Evolutionary conservation across 2,329 filamentous ascomycete species (phyloP).

Genomic region (Penicillium corylophilum): DNA sequence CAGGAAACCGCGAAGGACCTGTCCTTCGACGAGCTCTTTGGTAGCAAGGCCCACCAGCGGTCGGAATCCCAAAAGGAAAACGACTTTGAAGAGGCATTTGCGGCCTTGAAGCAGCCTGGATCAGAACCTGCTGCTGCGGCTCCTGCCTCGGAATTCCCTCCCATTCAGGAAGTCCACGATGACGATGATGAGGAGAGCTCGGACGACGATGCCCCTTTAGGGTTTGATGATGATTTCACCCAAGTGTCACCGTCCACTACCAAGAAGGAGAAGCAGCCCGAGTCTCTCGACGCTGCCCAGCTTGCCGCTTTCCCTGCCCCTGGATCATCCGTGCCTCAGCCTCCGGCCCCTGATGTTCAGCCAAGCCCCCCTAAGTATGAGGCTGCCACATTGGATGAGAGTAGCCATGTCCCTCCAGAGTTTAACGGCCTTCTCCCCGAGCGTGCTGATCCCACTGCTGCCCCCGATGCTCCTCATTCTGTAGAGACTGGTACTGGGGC

Average conservation of each 20-base stretch:
- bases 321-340: constrained; percentile 39
- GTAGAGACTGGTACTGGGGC: constrained; percentile 37
- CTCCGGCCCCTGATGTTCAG: constrained; percentile 57
- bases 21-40: constrained; percentile 49
- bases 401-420: constrained; percentile 35
- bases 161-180: constrained; percentile 80
- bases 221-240: constrained; percentile 92
- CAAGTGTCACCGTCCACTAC: constrained; percentile 52
- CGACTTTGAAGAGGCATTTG: constrained; percentile 50
- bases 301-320: constrained; percentile 40
- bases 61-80: constrained; percentile 48
- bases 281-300: constrained; percentile 39
- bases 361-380: constrained; percentile 53
- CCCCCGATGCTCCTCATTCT: constrained; percentile 41
- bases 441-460: constrained; percentile 39
- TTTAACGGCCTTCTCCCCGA: constrained; percentile 43
- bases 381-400: constrained; percentile 21
- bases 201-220: constrained; percentile 62
- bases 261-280: constrained; percentile 28
- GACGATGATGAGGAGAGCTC: constrained; percentile 81
- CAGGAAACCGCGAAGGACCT: constrained; percentile 33
- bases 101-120: constrained; percentile 48
- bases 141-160: constrained; percentile 73
- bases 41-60: constrained; percentile 43
- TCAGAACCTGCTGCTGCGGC: constrained; percentile 37